Evolutionary conservation across 352 stramenopile genomes (phyloP).

Genomic region (Phytophthora sp.): DNA sequence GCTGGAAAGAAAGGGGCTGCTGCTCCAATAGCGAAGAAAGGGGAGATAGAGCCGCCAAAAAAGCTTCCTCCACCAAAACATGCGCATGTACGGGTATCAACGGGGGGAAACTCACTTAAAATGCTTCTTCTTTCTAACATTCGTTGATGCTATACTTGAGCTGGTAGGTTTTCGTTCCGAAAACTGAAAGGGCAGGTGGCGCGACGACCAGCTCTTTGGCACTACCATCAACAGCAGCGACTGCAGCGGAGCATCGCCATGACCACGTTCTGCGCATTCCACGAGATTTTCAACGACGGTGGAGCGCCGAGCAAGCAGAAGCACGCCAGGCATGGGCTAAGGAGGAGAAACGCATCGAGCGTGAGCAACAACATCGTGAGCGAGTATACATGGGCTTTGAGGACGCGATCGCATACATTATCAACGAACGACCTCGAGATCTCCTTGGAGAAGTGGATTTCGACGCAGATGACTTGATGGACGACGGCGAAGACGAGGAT

Average conservation of each 20-base stretch:
- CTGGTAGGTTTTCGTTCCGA: conserved; percentile 40
- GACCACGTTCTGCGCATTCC: conserved; percentile 40
- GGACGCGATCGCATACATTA: conserved; percentile 71
- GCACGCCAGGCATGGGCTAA: conserved; percentile 50
- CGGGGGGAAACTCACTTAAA: not conserved
- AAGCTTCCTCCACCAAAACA: conserved; percentile 49
- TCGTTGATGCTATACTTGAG: not conserved
- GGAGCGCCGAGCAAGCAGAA: conserved; percentile 63
- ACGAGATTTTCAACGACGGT: conserved; percentile 72
- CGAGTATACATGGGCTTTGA: conserved; percentile 74
- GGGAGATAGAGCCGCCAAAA: conserved; percentile 51
- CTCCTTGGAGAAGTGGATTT: conserved; percentile 63
- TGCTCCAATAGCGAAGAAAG: conserved; percentile 23
- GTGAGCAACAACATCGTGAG: conserved; percentile 57
- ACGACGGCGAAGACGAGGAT: conserved; percentile 76
- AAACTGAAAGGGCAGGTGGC: conserved; percentile 23
- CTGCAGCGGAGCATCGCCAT: conserved; percentile 22
- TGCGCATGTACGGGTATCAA: conserved; percentile 42
- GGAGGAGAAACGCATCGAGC: conserved; percentile 64
- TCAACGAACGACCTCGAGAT: conserved; percentile 67
- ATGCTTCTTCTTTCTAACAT: not conserved
- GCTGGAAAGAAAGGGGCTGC: conserved; percentile 36
- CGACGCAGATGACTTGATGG: conserved; percentile 67
- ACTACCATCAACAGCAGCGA: conserved; percentile 6
- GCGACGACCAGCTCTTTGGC: not conserved